Evolutionary conservation across 1,284 basidiomycete species (phyloP), one percentile per base, ranked within the genome.

Genomic region (Leccinum fallax): DNA sequence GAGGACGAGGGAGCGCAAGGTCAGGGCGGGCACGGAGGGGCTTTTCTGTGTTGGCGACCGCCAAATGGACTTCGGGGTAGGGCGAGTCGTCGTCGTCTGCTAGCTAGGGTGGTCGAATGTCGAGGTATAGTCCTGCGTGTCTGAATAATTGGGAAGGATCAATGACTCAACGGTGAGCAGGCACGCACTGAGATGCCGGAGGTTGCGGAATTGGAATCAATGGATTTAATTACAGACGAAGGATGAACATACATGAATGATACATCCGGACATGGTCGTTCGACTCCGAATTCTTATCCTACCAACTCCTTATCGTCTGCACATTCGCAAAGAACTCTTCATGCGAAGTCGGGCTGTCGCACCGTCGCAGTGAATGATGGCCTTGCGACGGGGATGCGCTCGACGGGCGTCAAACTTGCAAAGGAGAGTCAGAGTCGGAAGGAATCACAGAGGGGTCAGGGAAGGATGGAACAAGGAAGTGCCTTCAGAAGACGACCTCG

Each of bases 11-110:
- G 85, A 80, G 21, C 91, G 85, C 64, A 91, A 67, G 2, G 84
- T 91, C 36, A 79, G 80, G 4, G 77, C 80, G 2, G 87, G 88
- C 69, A 90, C 85, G 34, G 76, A 72, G 7, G 82, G 80, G 69
- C 30, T 92, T 88, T 66, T 92, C 89, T 2, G 85, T 87, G 71
- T 90, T 89, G 46, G 87, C 84, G 24, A 92, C 90, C 38, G 88
- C 88, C 21, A 88, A 88, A 32, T 91, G 85, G 28, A 92, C 91
- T 70, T 92, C 89, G 9, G 88, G 88, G 71, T 92, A 93, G 0
- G 84, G 85, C 0, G 84, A 43, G 40, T 43, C 40, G n/a, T 43
- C 40, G 40, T 43, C 40, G 40, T 74, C 67, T 67, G 72, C 55
- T n/a, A 64, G 64, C 84, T 84, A 7, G 82, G 83, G 64, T 85